Evolutionary conservation across 352 stramenopile species (phyloP).

Genomic region (Phytophthora megakarya): DNA sequence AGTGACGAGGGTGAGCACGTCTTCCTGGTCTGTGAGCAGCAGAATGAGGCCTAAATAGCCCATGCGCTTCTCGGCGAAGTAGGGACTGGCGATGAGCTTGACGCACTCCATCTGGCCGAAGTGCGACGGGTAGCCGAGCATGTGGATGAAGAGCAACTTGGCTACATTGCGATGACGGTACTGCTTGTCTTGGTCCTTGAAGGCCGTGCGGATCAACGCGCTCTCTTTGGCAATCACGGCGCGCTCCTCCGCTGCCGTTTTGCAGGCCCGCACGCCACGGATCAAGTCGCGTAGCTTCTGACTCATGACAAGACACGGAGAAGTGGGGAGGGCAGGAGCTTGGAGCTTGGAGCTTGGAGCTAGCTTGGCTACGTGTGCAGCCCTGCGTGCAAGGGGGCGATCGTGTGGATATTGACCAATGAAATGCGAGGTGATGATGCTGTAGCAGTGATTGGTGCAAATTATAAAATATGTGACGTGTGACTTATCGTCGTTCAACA

Average conservation of each 20-base stretch:
- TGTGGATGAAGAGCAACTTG: slow-evolving; percentile 99
- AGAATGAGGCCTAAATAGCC: slow-evolving; percentile 98
- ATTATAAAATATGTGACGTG: not conserved
- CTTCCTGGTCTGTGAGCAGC: slow-evolving; percentile 97
- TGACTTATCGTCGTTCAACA: no score
- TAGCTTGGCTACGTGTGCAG: slow-evolving; percentile 15
- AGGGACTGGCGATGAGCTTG: slow-evolving; percentile 98
- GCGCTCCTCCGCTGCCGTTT: slow-evolving; percentile 98
- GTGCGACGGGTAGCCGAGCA: slow-evolving; percentile 99
- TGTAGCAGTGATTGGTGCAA: slow-evolving; percentile 12
- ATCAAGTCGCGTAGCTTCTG: slow-evolving; percentile 99
- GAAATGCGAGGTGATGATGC: not conserved
- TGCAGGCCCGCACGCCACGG: slow-evolving; percentile 97
- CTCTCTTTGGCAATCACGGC: slow-evolving; percentile 99
- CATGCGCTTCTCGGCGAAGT: slow-evolving; percentile 99
- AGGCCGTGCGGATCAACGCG: slow-evolving; percentile 98
- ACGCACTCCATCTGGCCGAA: slow-evolving; percentile 99
- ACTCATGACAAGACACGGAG: slow-evolving; percentile 78
- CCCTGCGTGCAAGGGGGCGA: slow-evolving; percentile 31
- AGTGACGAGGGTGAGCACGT: slow-evolving; percentile 99
- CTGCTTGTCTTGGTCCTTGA: slow-evolving; percentile 97
- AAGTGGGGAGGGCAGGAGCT: not conserved
- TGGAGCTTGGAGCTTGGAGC: not conserved
- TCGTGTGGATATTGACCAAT: slow-evolving; percentile 29
- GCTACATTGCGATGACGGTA: slow-evolving; percentile 99